phyloP scores from a whole-genome alignment of 495 filamentous ascomycete genomes.

The Lasiosphaeria ovina region DNA sequence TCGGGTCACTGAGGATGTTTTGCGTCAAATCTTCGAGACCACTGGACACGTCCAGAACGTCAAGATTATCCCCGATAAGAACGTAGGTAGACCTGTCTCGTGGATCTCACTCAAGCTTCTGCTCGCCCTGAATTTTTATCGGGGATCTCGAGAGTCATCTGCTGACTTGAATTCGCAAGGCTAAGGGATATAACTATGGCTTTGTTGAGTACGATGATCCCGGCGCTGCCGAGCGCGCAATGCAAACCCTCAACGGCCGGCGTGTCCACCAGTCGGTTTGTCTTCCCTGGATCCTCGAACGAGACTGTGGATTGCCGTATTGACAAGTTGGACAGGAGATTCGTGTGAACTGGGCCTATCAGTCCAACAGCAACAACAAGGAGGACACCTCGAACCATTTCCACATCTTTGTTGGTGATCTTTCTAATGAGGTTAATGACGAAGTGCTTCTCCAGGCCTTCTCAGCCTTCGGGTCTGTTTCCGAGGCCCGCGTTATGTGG shows the following conservation, averaged over 20 bases:
- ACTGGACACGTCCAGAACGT: constrained; percentile 97
- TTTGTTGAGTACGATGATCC: constrained; percentile 99
- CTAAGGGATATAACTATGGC: constrained; percentile 97
- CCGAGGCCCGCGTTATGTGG: constrained; percentile 99
- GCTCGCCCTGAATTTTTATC: not conserved
- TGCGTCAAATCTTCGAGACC: constrained; percentile 98
- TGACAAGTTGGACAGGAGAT: constrained; percentile 69
- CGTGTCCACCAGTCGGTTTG: constrained; percentile 92
- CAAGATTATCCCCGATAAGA: constrained; percentile 99
- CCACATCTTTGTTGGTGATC: constrained; percentile 97
- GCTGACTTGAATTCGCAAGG: constrained; percentile 42
- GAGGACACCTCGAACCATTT: constrained; percentile 99
- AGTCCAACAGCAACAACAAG: constrained; percentile 91
- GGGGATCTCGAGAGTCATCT: not conserved
- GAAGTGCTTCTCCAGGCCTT: constrained; percentile 94
- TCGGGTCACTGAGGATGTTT: constrained; percentile 91
- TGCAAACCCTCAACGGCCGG: constrained; percentile 93
- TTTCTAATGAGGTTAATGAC: constrained; percentile 99
- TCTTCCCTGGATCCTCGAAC: constrained; percentile 7
- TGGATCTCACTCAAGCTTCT: constrained; percentile 2
- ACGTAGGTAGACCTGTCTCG: constrained; percentile 56
- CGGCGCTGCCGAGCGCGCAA: constrained; percentile 90
- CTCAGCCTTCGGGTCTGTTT: constrained; percentile 92
- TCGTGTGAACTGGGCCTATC: constrained; percentile 98
- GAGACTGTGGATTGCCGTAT: not conserved